Conservation (phyloP, 495 filamentous ascomycete genomes). For the Penicillium turbatum region DNA sequence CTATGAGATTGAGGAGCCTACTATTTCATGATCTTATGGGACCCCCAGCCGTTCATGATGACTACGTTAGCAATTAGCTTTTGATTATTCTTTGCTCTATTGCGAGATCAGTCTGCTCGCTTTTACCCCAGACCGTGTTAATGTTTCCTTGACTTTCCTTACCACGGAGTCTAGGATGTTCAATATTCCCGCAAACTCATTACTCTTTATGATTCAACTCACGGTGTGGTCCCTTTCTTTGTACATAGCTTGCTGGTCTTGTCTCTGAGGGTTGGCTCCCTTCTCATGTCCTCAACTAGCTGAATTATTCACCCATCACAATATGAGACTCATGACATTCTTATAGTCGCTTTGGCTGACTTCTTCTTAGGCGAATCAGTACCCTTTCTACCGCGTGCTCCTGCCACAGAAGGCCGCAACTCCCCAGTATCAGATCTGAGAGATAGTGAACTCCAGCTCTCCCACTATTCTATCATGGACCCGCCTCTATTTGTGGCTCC, state of each 20-base stretch:
- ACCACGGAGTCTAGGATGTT: background rate
- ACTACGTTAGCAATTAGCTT: background rate
- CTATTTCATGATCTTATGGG: conserved; percentile 11
- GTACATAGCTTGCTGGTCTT: conserved; percentile 18
- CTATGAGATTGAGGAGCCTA: conserved; percentile 42
- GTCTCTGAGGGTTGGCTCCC: conserved; percentile 17
- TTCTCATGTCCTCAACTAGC: conserved; percentile 19
- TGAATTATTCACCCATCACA: conserved; percentile 17
- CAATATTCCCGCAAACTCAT: background rate
- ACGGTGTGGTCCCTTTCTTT: background rate
- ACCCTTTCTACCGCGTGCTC: conserved; percentile 8
- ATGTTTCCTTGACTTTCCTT: too few species aligned
- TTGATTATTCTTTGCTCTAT: background rate
- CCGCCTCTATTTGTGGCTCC: conserved; percentile 60
- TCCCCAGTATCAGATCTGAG: conserved; percentile 26
- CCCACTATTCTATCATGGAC: conserved; percentile 20
- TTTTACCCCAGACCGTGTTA: background rate
- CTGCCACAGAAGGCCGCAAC: conserved; percentile 24
- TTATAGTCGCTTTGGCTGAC: conserved; percentile 35
- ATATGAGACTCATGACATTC: conserved; percentile 8
- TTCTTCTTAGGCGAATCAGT: conserved; percentile 25
- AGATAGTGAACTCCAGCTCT: conserved; percentile 21
- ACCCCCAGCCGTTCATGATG: background rate
- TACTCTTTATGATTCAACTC: background rate
- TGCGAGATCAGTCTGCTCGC: background rate